Evolutionary conservation across 768 basidiomycete species (phyloP), one percentile per base, ranked within the genome.

Genomic region (Galerina marginata): DNA sequence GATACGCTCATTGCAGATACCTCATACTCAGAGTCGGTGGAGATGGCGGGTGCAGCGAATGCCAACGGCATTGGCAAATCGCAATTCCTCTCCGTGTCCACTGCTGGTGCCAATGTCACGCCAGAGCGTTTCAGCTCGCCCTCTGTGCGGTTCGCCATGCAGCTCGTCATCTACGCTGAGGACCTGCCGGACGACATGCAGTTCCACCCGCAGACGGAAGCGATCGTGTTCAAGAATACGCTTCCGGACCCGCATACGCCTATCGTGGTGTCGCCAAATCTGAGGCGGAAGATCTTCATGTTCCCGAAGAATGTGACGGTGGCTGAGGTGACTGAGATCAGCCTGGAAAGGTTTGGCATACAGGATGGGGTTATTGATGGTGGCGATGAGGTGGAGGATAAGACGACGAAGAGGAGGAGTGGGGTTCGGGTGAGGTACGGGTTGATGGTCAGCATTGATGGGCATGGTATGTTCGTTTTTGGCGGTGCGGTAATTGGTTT

Each of bases 301-400:
- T 90, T 99, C 76, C 93, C 96, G 1, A 91, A 93, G 74, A 99
- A 97, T 67, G 89, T 92, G 38, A 99, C 94, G 0, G 97, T 98
- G 3, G 93, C 95, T 0, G 97, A 99, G 74, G 95, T 96, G 12
- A 94, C 97, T 40, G 97, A 99, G 73, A 80, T 92, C 39, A 92
- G 90, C 5, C 71, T 99, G 63, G 97, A 98, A 69, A 78, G 95
- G 59, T 98, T 99, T 69, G 97, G 97, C 2, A 97, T 99, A 57
- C 79, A 86, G 38, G 96, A 97, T 40, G 97, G 96, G n/a, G 95
- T 99, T 2, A 96, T 99, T 2, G 96, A 98, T 72, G 97, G 97
- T 2, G 97, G 97, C 1, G 97, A 99, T 72, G 96, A 98, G 69
- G 86, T 99, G 1, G 97, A 99, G 74, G 96, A 98, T 71, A 95